These are phyloP conservation scores for Phialemoniopsis sp. DNA, from an alignment of 2,329 filamentous ascomycete genomes.

Conservation along the genomic window DNA sequence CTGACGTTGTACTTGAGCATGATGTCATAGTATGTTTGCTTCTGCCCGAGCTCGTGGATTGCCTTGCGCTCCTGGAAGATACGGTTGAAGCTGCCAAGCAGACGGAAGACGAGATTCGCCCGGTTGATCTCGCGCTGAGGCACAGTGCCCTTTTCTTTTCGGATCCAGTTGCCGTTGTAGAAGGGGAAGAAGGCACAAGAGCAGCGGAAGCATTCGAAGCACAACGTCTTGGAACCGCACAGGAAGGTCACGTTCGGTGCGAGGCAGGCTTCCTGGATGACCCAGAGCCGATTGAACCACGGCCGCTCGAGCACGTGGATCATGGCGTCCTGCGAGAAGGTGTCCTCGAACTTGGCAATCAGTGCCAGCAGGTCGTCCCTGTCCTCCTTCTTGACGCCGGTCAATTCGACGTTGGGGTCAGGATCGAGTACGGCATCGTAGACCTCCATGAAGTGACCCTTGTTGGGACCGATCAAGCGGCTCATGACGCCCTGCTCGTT, in stretches of 20 bases:
- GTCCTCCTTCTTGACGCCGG: constrained; percentile 13
- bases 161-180: constrained; percentile 22
- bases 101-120: constrained; percentile 11
- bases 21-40: constrained; percentile 17
- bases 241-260: constrained; percentile 7
- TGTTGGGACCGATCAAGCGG: constrained; percentile 15
- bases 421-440: constrained; percentile 22
- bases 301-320: constrained; percentile 18
- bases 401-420: constrained; percentile 8
- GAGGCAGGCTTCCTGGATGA: constrained; percentile 24
- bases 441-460: constrained; percentile 13
- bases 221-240: constrained; percentile 8
- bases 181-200: constrained; percentile 20
- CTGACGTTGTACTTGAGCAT: constrained; percentile 24
- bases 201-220: constrained; percentile 10
- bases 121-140: constrained; percentile 1
- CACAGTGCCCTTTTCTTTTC: constrained; percentile 3
- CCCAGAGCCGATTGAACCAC: constrained; percentile 28
- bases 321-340: constrained; percentile 18
- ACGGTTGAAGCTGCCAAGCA: constrained; percentile 13
- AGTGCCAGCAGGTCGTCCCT: constrained; percentile 18
- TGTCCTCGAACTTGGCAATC: constrained; percentile 11
- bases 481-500: constrained; percentile 9
- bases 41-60: constrained; percentile 14
- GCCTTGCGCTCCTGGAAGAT: constrained; percentile 22